These are phyloP conservation scores for Saccharomyces hybrid DNA, from an alignment of 1,139 yeast species.

Conservation along the genomic window DNA sequence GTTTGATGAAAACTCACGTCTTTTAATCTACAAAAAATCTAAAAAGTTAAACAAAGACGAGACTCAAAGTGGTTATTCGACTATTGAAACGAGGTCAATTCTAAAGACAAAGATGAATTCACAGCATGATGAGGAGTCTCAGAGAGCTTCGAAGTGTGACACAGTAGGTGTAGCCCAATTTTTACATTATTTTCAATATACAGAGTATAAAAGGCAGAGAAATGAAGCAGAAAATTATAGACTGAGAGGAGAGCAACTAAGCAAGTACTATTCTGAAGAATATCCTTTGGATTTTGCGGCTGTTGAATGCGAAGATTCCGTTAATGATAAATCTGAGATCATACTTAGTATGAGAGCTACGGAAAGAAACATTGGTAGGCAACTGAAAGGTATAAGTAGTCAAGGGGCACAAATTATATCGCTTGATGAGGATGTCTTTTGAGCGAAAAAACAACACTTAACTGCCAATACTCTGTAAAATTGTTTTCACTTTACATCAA, in stretches of 20 bases:
- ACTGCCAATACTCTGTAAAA: neutral
- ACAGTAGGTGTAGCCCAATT: constrained; percentile 20
- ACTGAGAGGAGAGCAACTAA: constrained; percentile 23
- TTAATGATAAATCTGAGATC: constrained; percentile 7
- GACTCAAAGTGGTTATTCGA: neutral
- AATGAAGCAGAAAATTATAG: constrained; percentile 19
- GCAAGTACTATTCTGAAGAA: constrained; percentile 19
- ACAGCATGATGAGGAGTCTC: constrained; percentile 17
- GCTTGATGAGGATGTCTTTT: neutral
- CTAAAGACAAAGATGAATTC: constrained; percentile 19
- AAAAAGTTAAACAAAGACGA: constrained; percentile 4
- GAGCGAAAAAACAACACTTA: neutral
- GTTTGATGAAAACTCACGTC: constrained; percentile 21
- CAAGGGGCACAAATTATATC: neutral
- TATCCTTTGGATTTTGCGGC: constrained; percentile 14
- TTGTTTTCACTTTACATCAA: neutral
- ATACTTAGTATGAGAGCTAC: constrained; percentile 15
- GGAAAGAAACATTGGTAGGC: constrained; percentile 17
- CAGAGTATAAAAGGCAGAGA: constrained; percentile 18
- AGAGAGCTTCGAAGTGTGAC: constrained; percentile 23
- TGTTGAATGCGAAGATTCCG: constrained; percentile 4
- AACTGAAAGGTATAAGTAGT: constrained; percentile 9
- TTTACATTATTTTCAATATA: constrained; percentile 16
- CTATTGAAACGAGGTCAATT: constrained; percentile 15
- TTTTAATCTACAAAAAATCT: constrained; percentile 22